These are phyloP conservation scores for Kurtzmaniella natalensis DNA, from an alignment of 1,139 yeast genomes.

Conservation along the genomic window DNA sequence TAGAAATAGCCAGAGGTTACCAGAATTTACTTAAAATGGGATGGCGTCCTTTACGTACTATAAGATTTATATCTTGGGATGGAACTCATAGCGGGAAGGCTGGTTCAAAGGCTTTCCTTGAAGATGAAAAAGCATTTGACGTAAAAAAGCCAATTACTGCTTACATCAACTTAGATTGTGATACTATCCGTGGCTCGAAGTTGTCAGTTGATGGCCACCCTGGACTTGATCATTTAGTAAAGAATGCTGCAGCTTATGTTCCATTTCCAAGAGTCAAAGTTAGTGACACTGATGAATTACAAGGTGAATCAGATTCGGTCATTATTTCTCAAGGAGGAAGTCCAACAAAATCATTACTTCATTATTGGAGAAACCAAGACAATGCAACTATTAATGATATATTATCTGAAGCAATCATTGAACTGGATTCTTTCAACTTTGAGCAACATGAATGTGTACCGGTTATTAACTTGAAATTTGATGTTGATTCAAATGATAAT, in stretches of 20 bases:
- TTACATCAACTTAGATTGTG: slow-evolving; percentile 39
- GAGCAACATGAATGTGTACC: slow-evolving; percentile 34
- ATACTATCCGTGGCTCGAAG: slow-evolving; percentile 35
- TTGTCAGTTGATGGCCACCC: slow-evolving; percentile 38
- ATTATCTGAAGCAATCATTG: slow-evolving; percentile 22
- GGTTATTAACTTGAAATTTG: slow-evolving; percentile 31
- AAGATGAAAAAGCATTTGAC: slow-evolving; percentile 19
- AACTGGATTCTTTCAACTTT: slow-evolving; percentile 30
- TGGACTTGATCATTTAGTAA: slow-evolving; percentile 29
- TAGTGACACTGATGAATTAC: slow-evolving; percentile 11
- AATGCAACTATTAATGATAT: slow-evolving; percentile 27
- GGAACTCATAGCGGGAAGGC: slow-evolving; percentile 32
- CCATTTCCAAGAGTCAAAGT: slow-evolving; percentile 29
- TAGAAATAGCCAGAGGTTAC: slow-evolving; percentile 39
- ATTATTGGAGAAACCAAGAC: slow-evolving; percentile 37
- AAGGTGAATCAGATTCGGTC: slow-evolving; percentile 14
- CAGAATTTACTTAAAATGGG: slow-evolving; percentile 30
- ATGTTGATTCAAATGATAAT: slow-evolving; percentile 27
- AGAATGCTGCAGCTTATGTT: slow-evolving; percentile 27
- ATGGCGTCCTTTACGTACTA: slow-evolving; percentile 43
- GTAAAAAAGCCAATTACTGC: slow-evolving; percentile 26
- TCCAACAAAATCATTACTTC: slow-evolving; percentile 27
- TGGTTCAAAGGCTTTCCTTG: slow-evolving; percentile 26
- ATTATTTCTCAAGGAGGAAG: slow-evolving; percentile 7
- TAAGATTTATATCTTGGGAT: slow-evolving; percentile 44